A percentile compares a stretch with the other conserved stretches of the same genome.
Conservation (phyloP, 441 rosid genomes). For the Geranium incanum region DNA sequence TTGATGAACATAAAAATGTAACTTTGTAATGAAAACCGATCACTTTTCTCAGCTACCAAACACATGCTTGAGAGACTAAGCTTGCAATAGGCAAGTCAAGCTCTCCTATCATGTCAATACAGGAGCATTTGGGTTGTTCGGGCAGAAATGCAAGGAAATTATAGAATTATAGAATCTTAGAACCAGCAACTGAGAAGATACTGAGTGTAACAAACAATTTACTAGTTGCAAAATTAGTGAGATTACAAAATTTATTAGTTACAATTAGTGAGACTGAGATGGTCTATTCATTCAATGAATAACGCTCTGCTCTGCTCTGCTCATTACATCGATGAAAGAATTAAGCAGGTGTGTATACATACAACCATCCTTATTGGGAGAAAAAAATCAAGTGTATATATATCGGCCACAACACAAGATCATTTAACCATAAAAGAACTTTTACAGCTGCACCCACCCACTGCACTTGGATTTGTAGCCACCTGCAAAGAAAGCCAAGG, state of each 20-base stretch:
- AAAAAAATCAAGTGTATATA: too few relatives aligned
- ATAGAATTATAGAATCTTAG: too few relatives aligned
- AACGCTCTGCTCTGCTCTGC: too few relatives aligned
- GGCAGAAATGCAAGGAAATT: too few relatives aligned
- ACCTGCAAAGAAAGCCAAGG: slow-evolving; percentile 43
- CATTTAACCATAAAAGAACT: slow-evolving; percentile 95
- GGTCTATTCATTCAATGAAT: not conserved
- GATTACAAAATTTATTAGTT: not conserved
- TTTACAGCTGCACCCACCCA: slow-evolving; percentile 37
- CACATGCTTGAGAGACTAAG: too few relatives aligned
- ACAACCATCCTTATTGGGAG: slow-evolving; percentile 7
- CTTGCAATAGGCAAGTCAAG: too few relatives aligned
- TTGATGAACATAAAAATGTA: too few relatives aligned
- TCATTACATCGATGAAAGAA: not conserved
- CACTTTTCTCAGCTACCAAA: too few relatives aligned
- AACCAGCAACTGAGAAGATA: not conserved
- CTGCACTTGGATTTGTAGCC: slow-evolving; percentile 75
- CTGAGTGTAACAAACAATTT: not conserved
- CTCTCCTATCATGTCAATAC: too few relatives aligned
- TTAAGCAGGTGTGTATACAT: not conserved
- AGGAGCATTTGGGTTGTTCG: too few relatives aligned
- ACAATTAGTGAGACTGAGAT: slow-evolving; percentile 1
- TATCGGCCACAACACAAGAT: slow-evolving; percentile 20
- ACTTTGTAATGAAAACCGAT: too few relatives aligned
- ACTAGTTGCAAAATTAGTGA: too few relatives aligned